Evolutionary conservation across 2,329 filamentous ascomycete genomes (phyloP).

Genomic region (Nakataea oryzae): DNA sequence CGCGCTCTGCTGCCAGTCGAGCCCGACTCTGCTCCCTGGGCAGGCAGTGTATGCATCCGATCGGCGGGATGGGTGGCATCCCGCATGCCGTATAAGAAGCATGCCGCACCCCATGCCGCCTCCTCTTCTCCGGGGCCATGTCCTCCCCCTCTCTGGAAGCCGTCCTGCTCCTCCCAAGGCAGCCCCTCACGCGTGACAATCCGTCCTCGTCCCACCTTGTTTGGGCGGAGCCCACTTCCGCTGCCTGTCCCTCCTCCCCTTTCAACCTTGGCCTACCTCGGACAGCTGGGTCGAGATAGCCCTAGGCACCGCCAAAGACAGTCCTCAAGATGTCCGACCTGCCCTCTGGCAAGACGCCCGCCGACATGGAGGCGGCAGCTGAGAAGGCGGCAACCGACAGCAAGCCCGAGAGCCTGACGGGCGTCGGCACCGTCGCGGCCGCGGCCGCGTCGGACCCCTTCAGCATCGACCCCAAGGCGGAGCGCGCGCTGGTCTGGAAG

Average conservation of each 20-base stretch:
- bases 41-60: no score
- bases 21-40: no score
- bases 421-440: neutral
- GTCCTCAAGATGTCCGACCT: neutral
- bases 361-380: neutral
- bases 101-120: neutral
- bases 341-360: neutral
- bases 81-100: neutral
- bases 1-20: no score
- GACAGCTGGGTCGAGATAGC: neutral
- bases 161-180: neutral
- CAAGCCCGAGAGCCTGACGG: neutral
- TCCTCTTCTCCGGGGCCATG: neutral
- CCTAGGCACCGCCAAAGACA: no score
- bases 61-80: neutral
- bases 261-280: neutral
- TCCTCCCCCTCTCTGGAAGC: neutral
- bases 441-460: neutral
- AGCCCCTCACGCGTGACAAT: neutral
- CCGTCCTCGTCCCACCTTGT: neutral
- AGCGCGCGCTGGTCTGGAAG: slow-evolving; percentile 40
- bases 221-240: neutral
- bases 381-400: slow-evolving; percentile 1
- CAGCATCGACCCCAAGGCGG: slow-evolving; percentile 28
- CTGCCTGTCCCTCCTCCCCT: neutral